Base-by-base conservation (phyloP, 2,329 filamentous ascomycete species). In the Colletotrichum sp. region DNA sequence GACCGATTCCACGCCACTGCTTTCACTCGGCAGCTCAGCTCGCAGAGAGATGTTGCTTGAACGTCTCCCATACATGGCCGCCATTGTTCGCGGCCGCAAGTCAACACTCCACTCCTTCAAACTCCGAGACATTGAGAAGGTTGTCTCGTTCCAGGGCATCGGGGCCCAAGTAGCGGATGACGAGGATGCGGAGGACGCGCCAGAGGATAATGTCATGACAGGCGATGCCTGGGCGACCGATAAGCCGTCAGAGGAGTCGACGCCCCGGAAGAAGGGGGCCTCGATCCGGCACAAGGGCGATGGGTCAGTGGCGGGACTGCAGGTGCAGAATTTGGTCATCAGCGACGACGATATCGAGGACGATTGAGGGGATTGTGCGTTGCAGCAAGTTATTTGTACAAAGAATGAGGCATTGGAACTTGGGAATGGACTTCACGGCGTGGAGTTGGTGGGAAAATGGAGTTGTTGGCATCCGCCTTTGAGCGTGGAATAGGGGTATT, bases 281-380 rank as follows among this genome's bases (percentile, higher is more conserved):
- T 83, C 85, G 3, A 85, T 88, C 77, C 82, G 84, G 77, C 77
- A 84, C 68, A 79, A 80, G 79, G 67, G 79, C 75, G 78, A 81
- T 77, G 79, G 83, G 4, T 83, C 81, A 12, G 81, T 86, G 60
- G 84, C 85, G 4, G 84, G 87, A 32, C 81, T 90, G 77, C 86
- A 88, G 57, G 89, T 92, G 77, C 91, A 93, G 82, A 94, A 93
- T 80, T 85, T 96, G 78, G 91, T 95, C 60, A 85, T 96, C 55
- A 95, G 93, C 79, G 95, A 97, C 81, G 95, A 97, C 84, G 95
- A 97, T 86, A 96, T 97, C 82, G 94, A 96, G 83, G 95, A 96
- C 80, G 72, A 78, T 24, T 72, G 52, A 72, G 60, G 18, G 3
- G 34, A 15, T 7, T 5, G 3, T 4, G 0, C 16, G 18, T 10